These are phyloP conservation scores for Lolium multiflorum DNA, from an alignment of 176 grass and related monocot genomes.

Conservation along the genomic window DNA sequence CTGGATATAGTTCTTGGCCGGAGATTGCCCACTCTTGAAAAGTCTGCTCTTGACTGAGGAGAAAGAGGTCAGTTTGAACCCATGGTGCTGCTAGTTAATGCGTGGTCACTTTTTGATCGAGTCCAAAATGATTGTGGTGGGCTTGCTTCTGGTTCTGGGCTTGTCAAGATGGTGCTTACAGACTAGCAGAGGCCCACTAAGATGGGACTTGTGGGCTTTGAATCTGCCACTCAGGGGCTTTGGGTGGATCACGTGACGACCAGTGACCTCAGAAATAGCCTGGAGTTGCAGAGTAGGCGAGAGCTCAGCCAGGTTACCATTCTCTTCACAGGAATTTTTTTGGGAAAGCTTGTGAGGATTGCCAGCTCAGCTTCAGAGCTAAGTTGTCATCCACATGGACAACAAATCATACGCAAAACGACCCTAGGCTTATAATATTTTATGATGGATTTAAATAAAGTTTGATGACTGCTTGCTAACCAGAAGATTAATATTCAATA, in stretches of 20 bases:
- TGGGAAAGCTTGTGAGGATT: background rate
- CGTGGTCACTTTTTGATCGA: background rate
- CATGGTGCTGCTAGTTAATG: background rate
- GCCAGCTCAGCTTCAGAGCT: background rate
- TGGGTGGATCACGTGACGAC: background rate
- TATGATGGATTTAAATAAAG: background rate
- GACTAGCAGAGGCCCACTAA: slow-evolving; percentile 11
- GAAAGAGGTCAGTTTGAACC: background rate
- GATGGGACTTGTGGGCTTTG: background rate
- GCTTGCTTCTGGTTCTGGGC: slow-evolving; percentile 2
- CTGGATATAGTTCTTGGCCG: background rate
- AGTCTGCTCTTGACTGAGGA: slow-evolving; percentile 14
- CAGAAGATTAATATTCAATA: background rate
- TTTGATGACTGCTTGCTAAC: background rate
- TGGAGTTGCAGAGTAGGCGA: background rate
- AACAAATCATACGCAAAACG: background rate
- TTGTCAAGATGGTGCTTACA: slow-evolving; percentile 1
- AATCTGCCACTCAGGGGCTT: slow-evolving; percentile 2
- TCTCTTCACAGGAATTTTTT: background rate
- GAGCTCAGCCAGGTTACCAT: background rate
- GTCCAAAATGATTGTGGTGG: background rate
- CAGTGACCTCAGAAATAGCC: slow-evolving; percentile 4
- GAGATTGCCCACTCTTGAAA: slow-evolving; percentile 14
- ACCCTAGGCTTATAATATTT: background rate
- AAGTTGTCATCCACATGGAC: background rate